Evolutionary conservation across 179 eudicot genomes (phyloP).

Genomic region (Beta macrorhiza): DNA sequence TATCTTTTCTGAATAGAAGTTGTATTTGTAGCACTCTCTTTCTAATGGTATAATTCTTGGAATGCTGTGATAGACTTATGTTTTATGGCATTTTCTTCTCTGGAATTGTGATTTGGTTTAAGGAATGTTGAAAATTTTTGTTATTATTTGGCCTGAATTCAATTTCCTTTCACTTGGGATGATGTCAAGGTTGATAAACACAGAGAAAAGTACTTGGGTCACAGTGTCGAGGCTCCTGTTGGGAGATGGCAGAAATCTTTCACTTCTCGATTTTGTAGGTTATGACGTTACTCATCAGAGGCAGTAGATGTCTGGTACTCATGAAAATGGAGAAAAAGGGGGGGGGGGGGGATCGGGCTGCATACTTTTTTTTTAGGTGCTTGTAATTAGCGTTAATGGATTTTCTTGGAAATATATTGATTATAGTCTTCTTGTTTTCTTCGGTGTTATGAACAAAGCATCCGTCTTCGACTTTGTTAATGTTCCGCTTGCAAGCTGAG

Average conservation of each 20-base stretch:
- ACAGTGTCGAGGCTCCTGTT: conserved; percentile 95
- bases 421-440: background rate
- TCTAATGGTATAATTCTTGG: too few relatives aligned
- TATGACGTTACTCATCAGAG: too few relatives aligned
- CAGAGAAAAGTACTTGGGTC: conserved; percentile 92
- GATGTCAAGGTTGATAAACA: conserved; percentile 95
- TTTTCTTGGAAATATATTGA: background rate
- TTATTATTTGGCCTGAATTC: too few relatives aligned
- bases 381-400: background rate
- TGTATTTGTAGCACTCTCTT: too few relatives aligned
- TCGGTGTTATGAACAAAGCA: background rate
- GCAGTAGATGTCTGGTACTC: too few relatives aligned
- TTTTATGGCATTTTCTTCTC: too few relatives aligned
- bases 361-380: background rate
- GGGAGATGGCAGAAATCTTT: conserved; percentile 92
- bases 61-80: too few relatives aligned
- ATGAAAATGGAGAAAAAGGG: too few relatives aligned
- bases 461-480: background rate
- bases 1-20: too few relatives aligned
- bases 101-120: too few relatives aligned
- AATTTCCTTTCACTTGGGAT: conserved; percentile 65
- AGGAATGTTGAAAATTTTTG: too few relatives aligned
- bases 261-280: background rate
- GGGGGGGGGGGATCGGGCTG: background rate
- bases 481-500: too few relatives aligned